Conservation (phyloP, 495 filamentous ascomycete genomes). For the Talaromyces thailandensis region DNA sequence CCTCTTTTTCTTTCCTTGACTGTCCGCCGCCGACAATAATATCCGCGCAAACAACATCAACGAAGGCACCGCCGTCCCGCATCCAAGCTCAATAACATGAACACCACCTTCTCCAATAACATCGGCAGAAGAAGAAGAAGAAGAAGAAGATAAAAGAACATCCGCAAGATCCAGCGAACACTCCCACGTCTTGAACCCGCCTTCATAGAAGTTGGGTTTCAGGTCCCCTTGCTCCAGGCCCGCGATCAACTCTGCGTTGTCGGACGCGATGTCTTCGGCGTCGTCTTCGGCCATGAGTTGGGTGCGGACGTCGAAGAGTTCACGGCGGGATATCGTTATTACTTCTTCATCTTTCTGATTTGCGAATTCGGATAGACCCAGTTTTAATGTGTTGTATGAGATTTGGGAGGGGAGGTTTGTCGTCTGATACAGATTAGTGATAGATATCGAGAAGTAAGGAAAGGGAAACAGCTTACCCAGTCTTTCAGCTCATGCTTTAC, state of each 20-base stretch:
- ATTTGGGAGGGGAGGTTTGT: slow-evolving; percentile 67
- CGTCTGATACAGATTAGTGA: slow-evolving; percentile 37
- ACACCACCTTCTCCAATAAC: slow-evolving; percentile 18
- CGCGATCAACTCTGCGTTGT: slow-evolving; percentile 34
- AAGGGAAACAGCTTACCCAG: slow-evolving; percentile 29
- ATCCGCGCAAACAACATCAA: slow-evolving; percentile 67
- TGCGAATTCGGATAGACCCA: slow-evolving; percentile 22
- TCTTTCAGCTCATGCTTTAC: slow-evolving; percentile 33
- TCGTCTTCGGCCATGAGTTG: slow-evolving; percentile 89
- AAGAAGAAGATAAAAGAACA: slow-evolving; percentile 23
- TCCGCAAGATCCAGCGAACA: slow-evolving; percentile 82
- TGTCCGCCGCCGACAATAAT: slow-evolving; percentile 26
- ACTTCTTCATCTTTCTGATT: slow-evolving; percentile 21
- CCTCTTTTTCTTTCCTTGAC: slow-evolving; percentile 14
- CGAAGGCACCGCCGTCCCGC: slow-evolving; percentile 81
- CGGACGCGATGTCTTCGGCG: slow-evolving; percentile 20
- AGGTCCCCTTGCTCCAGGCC: slow-evolving; percentile 76
- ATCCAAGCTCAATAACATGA: slow-evolving; percentile 80
- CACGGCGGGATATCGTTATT: slow-evolving; percentile 62
- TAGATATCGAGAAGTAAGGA: neutral
- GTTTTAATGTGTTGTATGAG: slow-evolving; percentile 54
- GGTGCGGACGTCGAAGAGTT: slow-evolving; percentile 86
- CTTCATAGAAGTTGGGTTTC: slow-evolving; percentile 86
- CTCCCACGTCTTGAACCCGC: slow-evolving; percentile 99
- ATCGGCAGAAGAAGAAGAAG: neutral